Base-by-base conservation (phyloP, 139 green algal genomes). In the Chlorella sp. region DNA sequence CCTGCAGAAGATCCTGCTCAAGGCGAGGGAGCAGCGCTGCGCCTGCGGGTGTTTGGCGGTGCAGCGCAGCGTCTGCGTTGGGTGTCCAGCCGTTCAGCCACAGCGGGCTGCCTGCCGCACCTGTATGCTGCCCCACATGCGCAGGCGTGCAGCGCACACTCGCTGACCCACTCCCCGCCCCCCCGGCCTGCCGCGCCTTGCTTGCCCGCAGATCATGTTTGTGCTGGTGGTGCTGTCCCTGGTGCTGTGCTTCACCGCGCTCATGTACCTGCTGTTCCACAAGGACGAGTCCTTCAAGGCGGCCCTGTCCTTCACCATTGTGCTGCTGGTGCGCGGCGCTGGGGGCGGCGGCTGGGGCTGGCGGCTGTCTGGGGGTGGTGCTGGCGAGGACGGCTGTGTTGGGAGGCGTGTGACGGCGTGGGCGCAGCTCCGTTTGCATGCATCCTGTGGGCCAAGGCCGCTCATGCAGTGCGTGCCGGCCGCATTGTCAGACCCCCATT, bases 1-100 rank as follows among this genome's bases (percentile, higher is more conserved):
- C 82, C 87, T 97, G 36, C 93, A 96, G 84, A 94, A 93, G 89
- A 90, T 96, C 48, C 86, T 98, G 40, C 87, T 96, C 30, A 87
- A 89, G 62, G 82, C 92, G 58, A n/a, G n/a, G n/a, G n/a, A 30
- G 69, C 38, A 28, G 16, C 8, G 34, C 6, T 14, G 69, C 11
- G 40, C 36, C 69, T 54, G 69, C 11, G 5, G 38, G 65, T 19
- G 19, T 24, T 30, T 67, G 43, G 28, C 19, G 48, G 46, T 67
- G 60, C 60, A 32, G 20, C 60, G 60, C 60, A 19, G 20, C 62
- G 62, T 30, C 62, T 36, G 62, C 62, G 28, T 69, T 28, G 2
- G 34, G 4, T 40, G 60, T 20, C 26, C 56, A 20, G 3, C 22
- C 56, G 56, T 24, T 65, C 56, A 24, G 9, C 13, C 3, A n/a